Conservation (phyloP, 2,329 filamentous ascomycete genomes). For the Sporothrix brunneoviolacea region DNA sequence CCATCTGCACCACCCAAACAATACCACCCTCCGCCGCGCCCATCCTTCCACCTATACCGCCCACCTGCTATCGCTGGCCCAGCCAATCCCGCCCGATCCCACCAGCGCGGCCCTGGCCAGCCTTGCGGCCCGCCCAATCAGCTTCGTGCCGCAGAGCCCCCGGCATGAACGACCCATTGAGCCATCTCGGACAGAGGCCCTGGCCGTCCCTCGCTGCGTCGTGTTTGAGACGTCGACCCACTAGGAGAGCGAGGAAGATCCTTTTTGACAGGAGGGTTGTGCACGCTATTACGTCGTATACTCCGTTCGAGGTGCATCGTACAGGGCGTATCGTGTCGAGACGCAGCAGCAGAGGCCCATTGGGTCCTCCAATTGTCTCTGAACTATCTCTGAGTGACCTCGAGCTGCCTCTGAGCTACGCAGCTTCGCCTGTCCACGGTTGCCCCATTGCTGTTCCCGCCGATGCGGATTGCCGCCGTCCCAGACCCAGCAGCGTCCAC, state of each 20-base stretch:
- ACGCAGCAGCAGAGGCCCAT: too few species aligned
- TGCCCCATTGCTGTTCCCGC: too few species aligned
- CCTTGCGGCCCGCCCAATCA: constrained; percentile 30
- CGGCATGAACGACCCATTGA: constrained; percentile 24
- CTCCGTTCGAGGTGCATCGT: too few species aligned
- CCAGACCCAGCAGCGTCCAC: too few species aligned
- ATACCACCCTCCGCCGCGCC: background rate
- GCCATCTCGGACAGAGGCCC: constrained; percentile 22
- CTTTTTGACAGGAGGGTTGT: background rate
- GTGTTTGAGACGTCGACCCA: constrained; percentile 26
- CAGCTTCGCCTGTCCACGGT: too few species aligned
- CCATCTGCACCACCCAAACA: constrained; percentile 13
- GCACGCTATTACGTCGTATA: background rate
- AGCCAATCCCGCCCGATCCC: constrained; percentile 1
- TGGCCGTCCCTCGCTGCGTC: constrained; percentile 10
- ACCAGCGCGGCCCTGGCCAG: constrained; percentile 25
- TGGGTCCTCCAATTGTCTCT: too few species aligned
- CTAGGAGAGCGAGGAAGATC: background rate
- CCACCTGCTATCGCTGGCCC: background rate
- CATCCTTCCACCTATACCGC: constrained; percentile 8
- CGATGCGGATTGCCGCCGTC: too few species aligned
- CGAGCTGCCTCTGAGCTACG: too few species aligned
- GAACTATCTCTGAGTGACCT: too few species aligned
- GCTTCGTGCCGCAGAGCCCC: constrained; percentile 8
- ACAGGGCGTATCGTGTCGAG: background rate